Evolutionary conservation across 2,329 filamentous ascomycete species (phyloP).

Genomic region (Ophidiomyces ophidiicola): DNA sequence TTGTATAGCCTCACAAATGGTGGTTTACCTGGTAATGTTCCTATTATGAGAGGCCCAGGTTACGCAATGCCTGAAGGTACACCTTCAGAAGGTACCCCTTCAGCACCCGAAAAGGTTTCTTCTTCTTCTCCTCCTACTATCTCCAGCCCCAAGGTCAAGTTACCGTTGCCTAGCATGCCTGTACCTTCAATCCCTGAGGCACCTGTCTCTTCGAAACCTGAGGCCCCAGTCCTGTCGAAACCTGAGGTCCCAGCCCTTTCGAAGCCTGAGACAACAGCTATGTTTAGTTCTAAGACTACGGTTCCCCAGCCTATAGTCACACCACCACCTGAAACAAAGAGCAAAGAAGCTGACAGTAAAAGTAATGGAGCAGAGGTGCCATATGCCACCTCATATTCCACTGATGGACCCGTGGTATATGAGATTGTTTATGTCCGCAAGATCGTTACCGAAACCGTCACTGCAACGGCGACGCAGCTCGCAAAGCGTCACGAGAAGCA

Average conservation of each 20-base stretch:
- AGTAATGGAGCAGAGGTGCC: not conserved
- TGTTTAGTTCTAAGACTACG: no score
- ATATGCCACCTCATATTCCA: constrained; percentile 13
- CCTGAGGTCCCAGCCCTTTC: no score
- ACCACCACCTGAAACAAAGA: not conserved
- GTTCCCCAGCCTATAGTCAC: not conserved
- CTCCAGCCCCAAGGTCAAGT: not conserved
- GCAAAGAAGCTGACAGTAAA: not conserved
- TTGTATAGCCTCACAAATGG: constrained; percentile 41
- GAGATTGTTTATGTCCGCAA: constrained; percentile 12
- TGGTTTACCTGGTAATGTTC: constrained; percentile 54
- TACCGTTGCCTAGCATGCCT: not conserved
- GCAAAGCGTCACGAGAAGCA: not conserved
- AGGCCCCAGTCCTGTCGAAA: no score
- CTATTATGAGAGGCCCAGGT: constrained; percentile 36
- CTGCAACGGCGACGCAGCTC: not conserved
- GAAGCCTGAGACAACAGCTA: no score
- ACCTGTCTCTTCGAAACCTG: not conserved
- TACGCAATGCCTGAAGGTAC: constrained; percentile 16
- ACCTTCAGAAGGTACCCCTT: constrained; percentile 3
- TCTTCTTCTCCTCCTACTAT: constrained; percentile 1
- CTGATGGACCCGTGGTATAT: constrained; percentile 12
- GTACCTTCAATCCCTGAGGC: not conserved
- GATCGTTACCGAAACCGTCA: constrained; percentile 11
- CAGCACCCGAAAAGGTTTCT: not conserved